These are phyloP conservation scores for Luvunga scandens DNA, from an alignment of 345 rosid genomes.

Conservation along the genomic window DNA sequence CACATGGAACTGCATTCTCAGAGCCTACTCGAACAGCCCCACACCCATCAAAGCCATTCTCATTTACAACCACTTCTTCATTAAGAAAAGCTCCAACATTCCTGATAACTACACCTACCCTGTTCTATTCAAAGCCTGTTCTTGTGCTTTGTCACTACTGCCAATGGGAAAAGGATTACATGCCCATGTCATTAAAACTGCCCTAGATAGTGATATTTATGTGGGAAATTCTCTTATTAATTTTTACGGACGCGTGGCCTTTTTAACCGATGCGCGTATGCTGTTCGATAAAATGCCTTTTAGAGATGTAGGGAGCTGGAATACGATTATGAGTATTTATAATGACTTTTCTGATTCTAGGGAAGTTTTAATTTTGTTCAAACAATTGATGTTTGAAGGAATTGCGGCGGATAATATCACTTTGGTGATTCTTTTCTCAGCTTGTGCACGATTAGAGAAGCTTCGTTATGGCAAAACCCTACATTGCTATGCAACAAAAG, in stretches of 20 bases:
- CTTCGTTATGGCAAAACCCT: slow-evolving; percentile 18
- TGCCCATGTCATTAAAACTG: slow-evolving; percentile 15
- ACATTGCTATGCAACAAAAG: slow-evolving; percentile 22
- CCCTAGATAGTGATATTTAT: slow-evolving; percentile 11
- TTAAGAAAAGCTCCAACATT: not conserved
- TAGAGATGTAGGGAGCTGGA: slow-evolving; percentile 27
- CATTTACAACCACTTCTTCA: slow-evolving; percentile 15
- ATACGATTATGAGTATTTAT: slow-evolving; percentile 18
- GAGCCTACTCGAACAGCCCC: slow-evolving; percentile 20
- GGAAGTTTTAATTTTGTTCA: slow-evolving; percentile 20
- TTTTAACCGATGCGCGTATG: not conserved
- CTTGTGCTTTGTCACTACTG: not conserved
- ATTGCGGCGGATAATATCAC: slow-evolving; percentile 14
- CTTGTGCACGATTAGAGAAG: slow-evolving; percentile 13
- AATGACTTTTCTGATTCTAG: not conserved
- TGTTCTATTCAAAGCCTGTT: slow-evolving; percentile 22
- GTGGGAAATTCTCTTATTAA: slow-evolving; percentile 23
- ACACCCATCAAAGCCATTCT: slow-evolving; percentile 23
- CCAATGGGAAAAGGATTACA: slow-evolving; percentile 18
- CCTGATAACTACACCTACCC: slow-evolving; percentile 27
- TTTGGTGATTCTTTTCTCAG: slow-evolving; percentile 15
- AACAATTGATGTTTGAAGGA: not conserved
- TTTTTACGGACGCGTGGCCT: not conserved
- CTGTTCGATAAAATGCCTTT: slow-evolving; percentile 20
- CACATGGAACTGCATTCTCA: slow-evolving; percentile 24